Evolutionary conservation across 441 rosid species (phyloP).

Genomic region (Melastoma candidum): DNA sequence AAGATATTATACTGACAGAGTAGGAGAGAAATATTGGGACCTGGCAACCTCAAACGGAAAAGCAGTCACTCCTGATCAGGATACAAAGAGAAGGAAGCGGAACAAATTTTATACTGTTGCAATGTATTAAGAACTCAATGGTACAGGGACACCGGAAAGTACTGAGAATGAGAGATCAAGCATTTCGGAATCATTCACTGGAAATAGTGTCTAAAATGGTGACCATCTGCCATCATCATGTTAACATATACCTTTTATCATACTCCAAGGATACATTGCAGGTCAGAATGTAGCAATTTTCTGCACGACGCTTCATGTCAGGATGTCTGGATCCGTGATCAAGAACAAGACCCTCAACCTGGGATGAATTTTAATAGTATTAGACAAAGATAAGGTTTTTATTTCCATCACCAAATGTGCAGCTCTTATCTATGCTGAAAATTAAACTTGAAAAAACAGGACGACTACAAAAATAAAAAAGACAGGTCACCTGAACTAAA

Average conservation of each 20-base stretch:
- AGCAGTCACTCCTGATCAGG: too few relatives aligned
- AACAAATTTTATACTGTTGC: too few relatives aligned
- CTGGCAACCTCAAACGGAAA: too few relatives aligned
- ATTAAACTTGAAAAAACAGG: too few relatives aligned
- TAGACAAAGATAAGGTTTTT: not conserved
- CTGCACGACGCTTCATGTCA: constrained; percentile 96
- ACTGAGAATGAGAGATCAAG: not conserved
- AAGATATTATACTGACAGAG: too few relatives aligned
- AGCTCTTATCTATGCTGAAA: too few relatives aligned
- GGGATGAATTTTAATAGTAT: not conserved
- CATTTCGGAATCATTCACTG: not conserved
- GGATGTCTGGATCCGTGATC: constrained; percentile 99
- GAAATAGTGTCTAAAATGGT: not conserved
- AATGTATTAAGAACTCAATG: too few relatives aligned
- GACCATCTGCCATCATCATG: not conserved
- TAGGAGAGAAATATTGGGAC: too few relatives aligned
- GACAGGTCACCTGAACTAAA: too few relatives aligned
- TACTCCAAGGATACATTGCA: constrained; percentile 93
- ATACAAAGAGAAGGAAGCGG: too few relatives aligned
- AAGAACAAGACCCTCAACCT: constrained; percentile 97
- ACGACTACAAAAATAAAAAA: too few relatives aligned
- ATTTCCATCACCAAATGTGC: too few relatives aligned
- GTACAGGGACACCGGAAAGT: not conserved
- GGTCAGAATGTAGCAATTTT: constrained; percentile 86
- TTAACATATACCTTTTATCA: constrained; percentile 63